Percentiles rank a stretch among this genome's conserved stretches.
These are phyloP conservation scores for Closterium sp. DNA, from an alignment of 139 green algal genomes.

Conservation along the genomic window DNA sequence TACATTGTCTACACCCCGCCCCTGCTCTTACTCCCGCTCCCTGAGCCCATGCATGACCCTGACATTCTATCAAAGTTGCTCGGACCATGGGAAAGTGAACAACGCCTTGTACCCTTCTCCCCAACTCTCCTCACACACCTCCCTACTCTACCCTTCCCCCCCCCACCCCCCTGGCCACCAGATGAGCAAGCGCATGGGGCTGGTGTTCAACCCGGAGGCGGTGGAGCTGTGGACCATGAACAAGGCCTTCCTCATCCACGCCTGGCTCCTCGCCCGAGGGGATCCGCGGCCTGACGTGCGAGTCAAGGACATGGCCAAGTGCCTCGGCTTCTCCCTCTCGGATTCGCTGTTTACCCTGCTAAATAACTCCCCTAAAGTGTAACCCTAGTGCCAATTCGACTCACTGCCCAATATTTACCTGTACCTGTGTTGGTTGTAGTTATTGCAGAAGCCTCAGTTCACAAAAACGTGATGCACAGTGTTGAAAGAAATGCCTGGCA, in stretches of 20 bases:
- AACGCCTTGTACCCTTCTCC: not conserved
- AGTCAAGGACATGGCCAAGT: slow-evolving; percentile 52
- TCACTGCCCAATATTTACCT: too few relatives aligned
- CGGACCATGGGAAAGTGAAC: too few relatives aligned
- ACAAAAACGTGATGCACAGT: too few relatives aligned
- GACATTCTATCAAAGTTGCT: not conserved
- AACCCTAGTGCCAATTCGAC: not conserved
- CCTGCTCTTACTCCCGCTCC: not conserved
- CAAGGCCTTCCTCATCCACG: slow-evolving; percentile 49
- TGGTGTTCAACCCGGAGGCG: slow-evolving; percentile 57
- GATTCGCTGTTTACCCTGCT: slow-evolving; percentile 36
- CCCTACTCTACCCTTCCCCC: not conserved
- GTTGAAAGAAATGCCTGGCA: too few relatives aligned
- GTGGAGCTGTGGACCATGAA: slow-evolving; percentile 50
- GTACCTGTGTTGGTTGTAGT: too few relatives aligned
- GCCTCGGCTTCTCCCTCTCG: slow-evolving; percentile 38
- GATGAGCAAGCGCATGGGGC: slow-evolving; percentile 44
- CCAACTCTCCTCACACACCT: not conserved
- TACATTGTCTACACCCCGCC: too few relatives aligned
- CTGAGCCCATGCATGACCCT: not conserved
- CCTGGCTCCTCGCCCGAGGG: slow-evolving; percentile 35
- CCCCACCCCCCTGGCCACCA: slow-evolving; percentile 3
- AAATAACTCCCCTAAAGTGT: not conserved
- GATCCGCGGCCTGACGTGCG: slow-evolving; percentile 11
- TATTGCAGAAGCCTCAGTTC: too few relatives aligned